Percentiles rank a stretch among this genome's conserved stretches.
These are phyloP conservation scores for Kwoniella shandongensis DNA, from an alignment of 768 basidiomycete species.

Conservation along the genomic window DNA sequence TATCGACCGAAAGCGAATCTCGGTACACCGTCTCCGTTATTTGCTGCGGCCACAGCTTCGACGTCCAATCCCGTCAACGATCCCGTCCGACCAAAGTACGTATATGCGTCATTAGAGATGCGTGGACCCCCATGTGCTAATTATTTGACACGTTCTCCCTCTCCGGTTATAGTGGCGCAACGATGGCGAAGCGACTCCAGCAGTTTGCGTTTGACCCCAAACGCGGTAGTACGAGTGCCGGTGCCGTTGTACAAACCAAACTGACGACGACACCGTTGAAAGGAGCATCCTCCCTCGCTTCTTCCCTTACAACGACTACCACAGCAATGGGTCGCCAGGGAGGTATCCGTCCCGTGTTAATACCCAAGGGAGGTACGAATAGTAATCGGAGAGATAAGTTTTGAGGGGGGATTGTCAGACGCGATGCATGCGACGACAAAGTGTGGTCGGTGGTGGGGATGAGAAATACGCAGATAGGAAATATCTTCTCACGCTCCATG, in stretches of 20 bases:
- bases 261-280: constrained; percentile 6
- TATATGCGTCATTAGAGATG: background rate
- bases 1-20: constrained; percentile 12
- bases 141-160: background rate
- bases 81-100: background rate
- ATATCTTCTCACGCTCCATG: too few relatives aligned
- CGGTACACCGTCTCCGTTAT: background rate
- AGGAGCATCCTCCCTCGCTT: constrained; percentile 6
- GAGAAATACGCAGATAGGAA: too few relatives aligned
- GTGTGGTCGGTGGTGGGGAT: too few relatives aligned
- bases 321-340: constrained; percentile 3
- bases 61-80: background rate
- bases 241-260: background rate
- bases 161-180: background rate
- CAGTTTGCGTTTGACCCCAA: constrained; percentile 12
- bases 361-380: constrained; percentile 5
- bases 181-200: constrained; percentile 1
- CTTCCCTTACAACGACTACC: background rate
- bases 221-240: background rate
- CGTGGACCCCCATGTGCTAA: background rate
- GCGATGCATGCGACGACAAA: too few relatives aligned
- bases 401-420: background rate
- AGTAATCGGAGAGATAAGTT: constrained; percentile 2
- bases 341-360: constrained; percentile 8
- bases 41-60: background rate